phyloP scores from a whole-genome alignment of 208 protist species.

The Trichomonas tenax region DNA sequence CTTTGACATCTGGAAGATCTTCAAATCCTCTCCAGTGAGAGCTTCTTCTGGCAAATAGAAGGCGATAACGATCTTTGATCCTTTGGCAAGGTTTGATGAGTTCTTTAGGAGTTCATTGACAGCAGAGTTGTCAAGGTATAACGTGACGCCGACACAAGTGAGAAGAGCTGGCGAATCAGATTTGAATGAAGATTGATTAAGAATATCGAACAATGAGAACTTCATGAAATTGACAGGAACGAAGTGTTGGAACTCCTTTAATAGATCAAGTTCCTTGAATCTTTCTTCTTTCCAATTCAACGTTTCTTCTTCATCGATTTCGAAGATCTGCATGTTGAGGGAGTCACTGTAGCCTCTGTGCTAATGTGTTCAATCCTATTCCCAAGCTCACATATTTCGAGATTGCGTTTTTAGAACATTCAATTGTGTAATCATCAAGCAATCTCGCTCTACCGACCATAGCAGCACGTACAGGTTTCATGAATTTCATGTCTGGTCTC shows the following conservation, averaged over 20 bases:
- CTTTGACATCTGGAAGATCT: background rate
- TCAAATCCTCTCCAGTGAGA: background rate
- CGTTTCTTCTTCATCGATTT: background rate
- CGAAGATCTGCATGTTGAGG: background rate
- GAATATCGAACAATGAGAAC: background rate
- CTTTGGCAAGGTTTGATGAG: background rate
- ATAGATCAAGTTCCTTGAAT: background rate
- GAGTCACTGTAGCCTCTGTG: background rate
- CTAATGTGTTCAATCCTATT: background rate
- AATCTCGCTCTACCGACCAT: background rate
- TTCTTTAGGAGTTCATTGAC: background rate
- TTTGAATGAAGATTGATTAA: background rate
- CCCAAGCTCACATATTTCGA: background rate
- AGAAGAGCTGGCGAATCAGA: background rate
- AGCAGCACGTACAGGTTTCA: background rate
- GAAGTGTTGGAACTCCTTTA: background rate
- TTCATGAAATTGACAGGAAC: background rate
- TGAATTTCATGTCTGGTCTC: background rate
- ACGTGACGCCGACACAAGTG: background rate
- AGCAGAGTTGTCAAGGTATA: background rate
- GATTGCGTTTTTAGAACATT: background rate
- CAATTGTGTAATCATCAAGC: background rate
- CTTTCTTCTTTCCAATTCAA: background rate
- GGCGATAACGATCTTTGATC: background rate
- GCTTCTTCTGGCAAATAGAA: background rate